These are phyloP conservation scores for Avena insularis DNA, from an alignment of 176 grass and related monocot genomes.

Conservation along the genomic window DNA sequence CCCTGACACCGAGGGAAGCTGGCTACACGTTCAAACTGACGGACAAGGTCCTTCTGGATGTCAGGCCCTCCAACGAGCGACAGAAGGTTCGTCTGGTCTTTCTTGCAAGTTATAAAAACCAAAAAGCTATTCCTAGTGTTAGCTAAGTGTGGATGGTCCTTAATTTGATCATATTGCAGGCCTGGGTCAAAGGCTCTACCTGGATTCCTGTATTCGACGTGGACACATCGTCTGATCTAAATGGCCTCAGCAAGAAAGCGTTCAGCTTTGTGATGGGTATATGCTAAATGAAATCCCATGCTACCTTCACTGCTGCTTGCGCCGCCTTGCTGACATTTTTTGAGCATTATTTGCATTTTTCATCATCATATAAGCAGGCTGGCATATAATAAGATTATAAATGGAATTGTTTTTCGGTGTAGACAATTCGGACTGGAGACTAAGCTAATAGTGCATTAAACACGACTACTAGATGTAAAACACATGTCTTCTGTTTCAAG, in stretches of 20 bases:
- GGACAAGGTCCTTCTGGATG: conserved; percentile 86
- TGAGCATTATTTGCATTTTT: too few relatives aligned
- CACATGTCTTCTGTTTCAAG: not conserved
- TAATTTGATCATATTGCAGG: conserved; percentile 49
- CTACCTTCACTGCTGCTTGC: not conserved
- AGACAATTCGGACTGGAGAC: not conserved
- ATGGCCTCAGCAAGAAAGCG: conserved; percentile 65
- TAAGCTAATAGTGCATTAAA: not conserved
- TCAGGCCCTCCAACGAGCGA: conserved; percentile 81
- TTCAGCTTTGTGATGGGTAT: conserved; percentile 92
- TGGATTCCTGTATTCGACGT: conserved; percentile 97
- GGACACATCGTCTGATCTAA: conserved; percentile 56
- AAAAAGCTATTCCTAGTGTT: not conserved
- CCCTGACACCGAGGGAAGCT: conserved; percentile 90
- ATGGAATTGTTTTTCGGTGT: not conserved
- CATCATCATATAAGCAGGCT: not conserved
- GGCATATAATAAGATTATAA: not conserved
- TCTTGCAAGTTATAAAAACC: not conserved
- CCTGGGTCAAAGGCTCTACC: conserved; percentile 92
- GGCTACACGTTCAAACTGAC: conserved; percentile 90
- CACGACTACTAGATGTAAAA: not conserved
- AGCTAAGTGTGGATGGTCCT: not conserved
- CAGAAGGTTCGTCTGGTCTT: conserved; percentile 60
- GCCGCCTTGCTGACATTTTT: not conserved
- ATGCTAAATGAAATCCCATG: not conserved